Base-by-base conservation (phyloP, 129 eudicot genomes). In the Silybum marianum region DNA sequence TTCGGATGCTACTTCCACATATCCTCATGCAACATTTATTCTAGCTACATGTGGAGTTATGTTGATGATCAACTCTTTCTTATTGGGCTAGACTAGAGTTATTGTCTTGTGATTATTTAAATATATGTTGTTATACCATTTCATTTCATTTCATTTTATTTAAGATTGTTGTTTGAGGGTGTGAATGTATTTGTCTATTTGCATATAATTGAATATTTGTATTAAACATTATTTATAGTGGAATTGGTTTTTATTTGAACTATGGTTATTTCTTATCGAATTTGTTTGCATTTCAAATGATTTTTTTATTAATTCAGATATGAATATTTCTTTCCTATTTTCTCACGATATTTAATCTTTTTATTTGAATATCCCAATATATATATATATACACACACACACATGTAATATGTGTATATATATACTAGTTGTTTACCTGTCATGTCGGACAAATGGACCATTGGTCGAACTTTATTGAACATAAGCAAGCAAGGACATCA, bases 1-100 rank as follows among this genome's bases (percentile, higher is more conserved):
- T 18, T 89, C 98, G 9, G 90, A 89, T 13, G 93, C 93, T 62
- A 62, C 42, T 34, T 81, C 88, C 0, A 76, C 86, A 42, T 78
- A 78, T 13, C 78, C 80, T 51, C 19, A 77, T 81, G 78, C 88
- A 26, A 90, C 91, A 34, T 73, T 71, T 48, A 76, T 87, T 76
- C 73, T 94, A 7, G 81, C 78, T 16, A 68, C 85, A 44, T 51
- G 83, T 9, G 98, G 86, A 78, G 82, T 73, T 71, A 65, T 73
- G 12, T 78, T 85, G 71, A 73, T 87, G 32, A 44, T 44, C 54
- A 87, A 77, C 74, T 76, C 74, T 81, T 87, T 54, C 73, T 80
- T 73, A 75, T 38, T 39, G 46, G 68, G 12, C 32, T 51, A 28
- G 70, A 74, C 9, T 62, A 65, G 24, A 42, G 23, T 73, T 58